Base-by-base conservation (phyloP, 805 yeast species). In the Torulaspora microellipsoides region DNA sequence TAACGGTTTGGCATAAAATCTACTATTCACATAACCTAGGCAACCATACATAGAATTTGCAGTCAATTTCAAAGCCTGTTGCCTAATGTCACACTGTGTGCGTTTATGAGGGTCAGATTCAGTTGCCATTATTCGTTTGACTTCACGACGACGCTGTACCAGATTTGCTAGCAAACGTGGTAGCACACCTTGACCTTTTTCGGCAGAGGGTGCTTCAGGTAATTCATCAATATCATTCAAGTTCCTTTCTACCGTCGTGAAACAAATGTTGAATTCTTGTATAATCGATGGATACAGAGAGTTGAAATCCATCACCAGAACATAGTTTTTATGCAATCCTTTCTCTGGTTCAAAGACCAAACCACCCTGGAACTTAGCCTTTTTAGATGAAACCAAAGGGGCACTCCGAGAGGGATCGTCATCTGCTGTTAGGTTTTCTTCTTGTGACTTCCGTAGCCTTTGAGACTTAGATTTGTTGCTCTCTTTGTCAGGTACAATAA, bases 21-120 rank as follows among this genome's bases (percentile, higher is more conserved):
- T 77, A 15, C 97, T 88, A 56, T 84, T 77, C 6, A 84, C 85
- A 64, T 82, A 90, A 54, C 99, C 99, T 56, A 93, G 75, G 76
- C 98, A 93, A 60, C 99, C 99, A 68, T 93, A 93, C 97, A 93
- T 91, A n/a, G 99, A 93, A 67, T 93, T 93, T 25, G 99, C 99
- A 2, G 99, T 95, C 61, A 93, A 73, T 64, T 93, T 93, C 62
- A 93, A 76, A 0, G 99, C 98, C 63, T 85, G 95, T 66, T 93
- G 99, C 59, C 90, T 87, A 59, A 90, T 89, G 64, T 93, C 98
- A 72, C 84, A 88, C 59, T 91, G 96, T 0, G 86, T 83, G 44
- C 67, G 78, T 60, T 86, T 89, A 42, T 71, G 67, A 0, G 80
- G 71, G 15, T 81, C 78, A 34, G 76, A 73, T 28, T 90, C 83